These are phyloP conservation scores for Cantharellus anzutake DNA, from an alignment of 768 basidiomycete species.

Conservation along the genomic window DNA sequence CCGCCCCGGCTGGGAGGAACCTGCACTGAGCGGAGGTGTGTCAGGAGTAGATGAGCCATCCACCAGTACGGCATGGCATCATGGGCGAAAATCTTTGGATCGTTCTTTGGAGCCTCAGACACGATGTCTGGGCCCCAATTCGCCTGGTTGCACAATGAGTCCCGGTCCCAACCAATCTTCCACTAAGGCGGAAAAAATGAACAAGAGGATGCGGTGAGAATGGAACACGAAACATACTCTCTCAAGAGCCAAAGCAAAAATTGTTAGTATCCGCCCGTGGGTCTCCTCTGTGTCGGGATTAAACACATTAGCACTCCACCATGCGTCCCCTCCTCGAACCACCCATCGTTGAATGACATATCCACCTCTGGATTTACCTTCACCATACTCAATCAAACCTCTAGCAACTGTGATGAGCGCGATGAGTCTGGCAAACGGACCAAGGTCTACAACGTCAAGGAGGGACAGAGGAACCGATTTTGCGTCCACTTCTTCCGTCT, in stretches of 20 bases:
- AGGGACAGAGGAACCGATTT: neutral
- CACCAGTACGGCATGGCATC: conserved; percentile 22
- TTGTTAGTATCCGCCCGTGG: conserved; percentile 10
- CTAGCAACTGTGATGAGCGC: conserved; percentile 18
- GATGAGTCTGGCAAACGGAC: conserved; percentile 20
- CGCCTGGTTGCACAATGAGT: conserved; percentile 13
- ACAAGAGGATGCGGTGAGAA: neutral
- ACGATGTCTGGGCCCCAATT: neutral
- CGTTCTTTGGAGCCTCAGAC: neutral
- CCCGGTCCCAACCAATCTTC: conserved; percentile 23
- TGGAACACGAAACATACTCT: neutral
- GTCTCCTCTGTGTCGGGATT: conserved; percentile 10
- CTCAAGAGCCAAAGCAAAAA: neutral
- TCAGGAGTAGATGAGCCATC: conserved; percentile 12
- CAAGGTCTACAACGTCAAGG: conserved; percentile 13
- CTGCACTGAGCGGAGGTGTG: neutral
- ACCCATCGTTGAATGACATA: conserved; percentile 7
- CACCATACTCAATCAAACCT: conserved; percentile 20
- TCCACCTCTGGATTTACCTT: conserved; percentile 14
- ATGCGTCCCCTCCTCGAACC: conserved; percentile 2
- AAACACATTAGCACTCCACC: neutral
- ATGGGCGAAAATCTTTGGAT: conserved; percentile 3
- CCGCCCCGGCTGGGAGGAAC: neutral
- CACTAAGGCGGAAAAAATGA: conserved; percentile 13
- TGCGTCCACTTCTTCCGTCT: neutral